Conservation (phyloP, 208 protist genomes). For the Leishmania turanica region DNA sequence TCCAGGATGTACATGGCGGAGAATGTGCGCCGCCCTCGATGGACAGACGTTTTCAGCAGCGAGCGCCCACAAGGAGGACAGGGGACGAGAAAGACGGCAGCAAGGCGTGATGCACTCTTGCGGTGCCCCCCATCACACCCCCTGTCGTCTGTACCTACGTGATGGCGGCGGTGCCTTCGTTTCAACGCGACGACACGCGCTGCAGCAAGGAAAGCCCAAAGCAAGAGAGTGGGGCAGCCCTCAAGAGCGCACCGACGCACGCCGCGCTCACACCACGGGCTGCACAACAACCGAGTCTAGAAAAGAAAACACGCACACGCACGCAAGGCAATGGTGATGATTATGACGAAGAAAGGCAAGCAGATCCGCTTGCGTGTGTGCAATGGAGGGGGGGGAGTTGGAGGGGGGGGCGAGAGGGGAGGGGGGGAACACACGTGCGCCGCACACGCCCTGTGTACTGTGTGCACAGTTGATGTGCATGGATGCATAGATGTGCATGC, state of each 20-base stretch:
- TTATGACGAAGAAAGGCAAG: too few relatives aligned
- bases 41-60: neutral
- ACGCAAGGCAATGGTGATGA: too few relatives aligned
- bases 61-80: neutral
- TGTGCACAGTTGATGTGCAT: neutral
- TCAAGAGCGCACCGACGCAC: neutral
- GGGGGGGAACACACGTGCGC: neutral
- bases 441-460: neutral
- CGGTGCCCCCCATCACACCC: neutral
- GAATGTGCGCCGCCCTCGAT: neutral
- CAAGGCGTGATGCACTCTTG: neutral
- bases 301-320: neutral
- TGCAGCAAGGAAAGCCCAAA: neutral
- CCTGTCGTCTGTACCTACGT: neutral
- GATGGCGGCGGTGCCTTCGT: neutral
- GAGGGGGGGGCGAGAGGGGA: too few relatives aligned
- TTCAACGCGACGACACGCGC: neutral
- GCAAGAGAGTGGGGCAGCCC: neutral
- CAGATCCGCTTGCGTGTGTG: neutral
- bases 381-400: too few relatives aligned
- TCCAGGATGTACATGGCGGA: conserved; percentile 64
- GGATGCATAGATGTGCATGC: neutral
- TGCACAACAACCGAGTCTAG: neutral
- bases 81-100: conserved; percentile 1
- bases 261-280: too few relatives aligned